phyloP scores from a whole-genome alignment of 106 monocot species.

The Allium sativum region DNA sequence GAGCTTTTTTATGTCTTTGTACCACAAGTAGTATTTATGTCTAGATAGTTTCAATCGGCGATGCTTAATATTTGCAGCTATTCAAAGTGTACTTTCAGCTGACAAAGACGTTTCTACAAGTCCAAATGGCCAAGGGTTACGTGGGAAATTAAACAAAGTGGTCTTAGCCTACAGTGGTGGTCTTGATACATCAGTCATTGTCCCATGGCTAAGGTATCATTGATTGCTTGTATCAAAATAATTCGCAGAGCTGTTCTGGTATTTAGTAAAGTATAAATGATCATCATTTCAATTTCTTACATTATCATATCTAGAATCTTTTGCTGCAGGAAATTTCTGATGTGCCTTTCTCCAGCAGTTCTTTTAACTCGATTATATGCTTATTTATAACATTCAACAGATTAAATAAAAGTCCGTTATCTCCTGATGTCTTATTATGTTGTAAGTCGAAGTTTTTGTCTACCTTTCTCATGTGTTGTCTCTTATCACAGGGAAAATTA shows the following conservation, averaged over 20 bases:
- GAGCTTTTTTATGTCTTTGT: too few species aligned
- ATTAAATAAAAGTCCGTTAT: too few species aligned
- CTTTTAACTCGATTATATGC: too few species aligned
- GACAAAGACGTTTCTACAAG: constrained; percentile 4
- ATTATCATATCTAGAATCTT: too few species aligned
- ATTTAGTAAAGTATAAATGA: too few species aligned
- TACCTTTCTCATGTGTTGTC: neutral
- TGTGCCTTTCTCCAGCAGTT: too few species aligned
- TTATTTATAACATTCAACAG: too few species aligned
- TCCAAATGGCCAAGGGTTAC: constrained; percentile 27
- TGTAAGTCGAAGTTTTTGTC: neutral
- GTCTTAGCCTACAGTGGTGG: constrained; percentile 98
- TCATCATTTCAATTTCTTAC: too few species aligned
- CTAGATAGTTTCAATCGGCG: too few species aligned
- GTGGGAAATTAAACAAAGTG: constrained; percentile 85
- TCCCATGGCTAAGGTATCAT: constrained; percentile 85
- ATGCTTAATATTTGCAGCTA: constrained; percentile 4
- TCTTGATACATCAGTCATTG: constrained; percentile 96
- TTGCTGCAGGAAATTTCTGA: too few species aligned
- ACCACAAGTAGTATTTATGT: too few species aligned
- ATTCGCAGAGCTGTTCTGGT: too few species aligned
- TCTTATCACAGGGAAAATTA: constrained; percentile 77
- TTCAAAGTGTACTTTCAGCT: constrained; percentile 10
- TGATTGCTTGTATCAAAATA: neutral
- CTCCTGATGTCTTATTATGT: neutral